A percentile compares a stretch with the other conserved stretches of the same genome.
These are phyloP conservation scores for Theobroma grandiflorum DNA, from an alignment of 441 rosid genomes.

Conservation along the genomic window DNA sequence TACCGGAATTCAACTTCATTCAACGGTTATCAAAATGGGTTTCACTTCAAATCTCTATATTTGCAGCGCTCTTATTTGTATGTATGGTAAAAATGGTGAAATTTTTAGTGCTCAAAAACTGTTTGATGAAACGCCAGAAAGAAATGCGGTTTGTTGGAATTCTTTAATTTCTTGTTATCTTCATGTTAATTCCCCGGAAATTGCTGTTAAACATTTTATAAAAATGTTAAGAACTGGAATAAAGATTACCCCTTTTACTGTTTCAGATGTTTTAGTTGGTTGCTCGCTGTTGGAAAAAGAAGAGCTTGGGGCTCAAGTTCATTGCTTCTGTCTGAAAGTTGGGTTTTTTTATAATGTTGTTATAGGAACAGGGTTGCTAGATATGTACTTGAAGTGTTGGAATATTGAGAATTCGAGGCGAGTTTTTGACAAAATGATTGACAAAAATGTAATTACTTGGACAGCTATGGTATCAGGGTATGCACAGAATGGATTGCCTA, in stretches of 20 bases:
- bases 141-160: slow-evolving; percentile 16
- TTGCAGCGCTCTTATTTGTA: background rate
- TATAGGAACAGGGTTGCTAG: slow-evolving; percentile 38
- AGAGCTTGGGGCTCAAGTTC: slow-evolving; percentile 40
- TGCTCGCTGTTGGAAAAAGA: slow-evolving; percentile 38
- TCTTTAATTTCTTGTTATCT: background rate
- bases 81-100: background rate
- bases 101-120: background rate
- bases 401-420: slow-evolving; percentile 33
- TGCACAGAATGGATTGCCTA: slow-evolving; percentile 37
- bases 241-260: slow-evolving; percentile 22
- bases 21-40: background rate
- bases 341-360: slow-evolving; percentile 34
- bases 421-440: slow-evolving; percentile 34
- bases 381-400: slow-evolving; percentile 44
- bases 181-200: background rate
- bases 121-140: slow-evolving; percentile 26
- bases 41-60: background rate
- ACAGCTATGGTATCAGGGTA: slow-evolving; percentile 43
- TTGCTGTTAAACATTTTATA: background rate
- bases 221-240: background rate
- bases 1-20: background rate
- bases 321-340: slow-evolving; percentile 38
- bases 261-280: slow-evolving; percentile 35
- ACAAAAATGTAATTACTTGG: slow-evolving; percentile 45